Evolutionary conservation across 2,329 filamentous ascomycete species (phyloP).

Genomic region (Fusarium praegraminearum): DNA sequence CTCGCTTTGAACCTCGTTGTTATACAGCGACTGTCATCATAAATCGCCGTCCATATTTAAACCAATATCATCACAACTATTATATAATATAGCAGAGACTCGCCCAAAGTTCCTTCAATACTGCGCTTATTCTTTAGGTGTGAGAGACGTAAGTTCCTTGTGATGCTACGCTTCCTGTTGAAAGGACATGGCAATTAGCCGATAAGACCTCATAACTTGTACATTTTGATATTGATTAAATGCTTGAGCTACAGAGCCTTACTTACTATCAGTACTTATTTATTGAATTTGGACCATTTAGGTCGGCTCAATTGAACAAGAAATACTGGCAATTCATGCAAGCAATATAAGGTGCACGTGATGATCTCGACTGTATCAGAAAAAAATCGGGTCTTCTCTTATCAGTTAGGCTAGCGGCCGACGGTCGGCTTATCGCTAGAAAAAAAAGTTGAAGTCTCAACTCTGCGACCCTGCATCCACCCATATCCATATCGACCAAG

Average conservation of each 20-base stretch:
- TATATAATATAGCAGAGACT: no score
- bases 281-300: not conserved
- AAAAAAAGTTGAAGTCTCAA: conserved; percentile 45
- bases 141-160: not conserved
- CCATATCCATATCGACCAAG: conserved; percentile 20
- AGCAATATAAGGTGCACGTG: conserved; percentile 19
- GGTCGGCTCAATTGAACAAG: not conserved
- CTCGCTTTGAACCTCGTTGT: not conserved
- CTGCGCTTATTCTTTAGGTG: not conserved
- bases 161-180: not conserved
- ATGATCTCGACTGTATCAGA: not conserved
- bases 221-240: not conserved
- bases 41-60: not conserved
- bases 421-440: conserved; percentile 40
- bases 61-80: no score
- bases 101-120: accelerated
- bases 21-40: not conserved
- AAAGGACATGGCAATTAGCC: not conserved
- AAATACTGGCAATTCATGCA: not conserved
- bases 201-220: not conserved
- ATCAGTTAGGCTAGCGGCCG: conserved; percentile 31
- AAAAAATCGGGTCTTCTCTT: conserved; percentile 21
- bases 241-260: not conserved
- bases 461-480: conserved; percentile 40
- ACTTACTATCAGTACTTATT: no score